These are phyloP conservation scores for Botrytis medusae DNA, from an alignment of 2,329 filamentous ascomycete species.

Conservation along the genomic window DNA sequence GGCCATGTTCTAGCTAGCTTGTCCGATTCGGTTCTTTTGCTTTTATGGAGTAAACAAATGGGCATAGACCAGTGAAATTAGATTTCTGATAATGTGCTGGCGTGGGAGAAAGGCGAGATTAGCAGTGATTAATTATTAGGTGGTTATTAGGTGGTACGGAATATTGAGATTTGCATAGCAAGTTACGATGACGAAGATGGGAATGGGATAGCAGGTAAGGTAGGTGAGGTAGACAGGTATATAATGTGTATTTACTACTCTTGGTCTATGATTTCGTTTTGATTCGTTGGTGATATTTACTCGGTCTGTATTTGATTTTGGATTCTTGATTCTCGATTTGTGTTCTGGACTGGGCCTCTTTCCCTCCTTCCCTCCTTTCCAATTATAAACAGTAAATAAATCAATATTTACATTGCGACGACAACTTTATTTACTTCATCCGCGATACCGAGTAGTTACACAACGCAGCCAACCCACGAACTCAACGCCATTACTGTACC, in stretches of 20 bases:
- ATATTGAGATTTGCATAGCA: conserved; percentile 3
- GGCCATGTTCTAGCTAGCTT: background rate
- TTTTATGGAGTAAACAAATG: background rate
- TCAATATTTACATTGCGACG: background rate
- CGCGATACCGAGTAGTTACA: background rate
- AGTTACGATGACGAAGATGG: conserved; percentile 5
- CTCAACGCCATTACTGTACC: background rate
- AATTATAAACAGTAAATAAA: background rate
- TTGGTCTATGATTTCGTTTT: background rate
- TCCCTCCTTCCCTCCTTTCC: background rate
- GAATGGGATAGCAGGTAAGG: background rate
- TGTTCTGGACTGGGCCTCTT: background rate
- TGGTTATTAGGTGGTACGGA: background rate
- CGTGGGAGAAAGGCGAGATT: background rate
- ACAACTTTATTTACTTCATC: conserved; percentile 1
- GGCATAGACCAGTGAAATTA: conserved; percentile 2
- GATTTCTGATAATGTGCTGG: background rate
- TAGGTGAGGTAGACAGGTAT: background rate
- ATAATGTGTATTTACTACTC: background rate
- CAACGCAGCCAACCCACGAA: background rate
- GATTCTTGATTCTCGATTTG: no score
- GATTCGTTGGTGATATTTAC: no score
- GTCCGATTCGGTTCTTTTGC: background rate
- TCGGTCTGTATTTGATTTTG: background rate
- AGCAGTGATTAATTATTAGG: background rate